Conservation (phyloP, 768 basidiomycete genomes). For the Leccinum sublutescens region DNA sequence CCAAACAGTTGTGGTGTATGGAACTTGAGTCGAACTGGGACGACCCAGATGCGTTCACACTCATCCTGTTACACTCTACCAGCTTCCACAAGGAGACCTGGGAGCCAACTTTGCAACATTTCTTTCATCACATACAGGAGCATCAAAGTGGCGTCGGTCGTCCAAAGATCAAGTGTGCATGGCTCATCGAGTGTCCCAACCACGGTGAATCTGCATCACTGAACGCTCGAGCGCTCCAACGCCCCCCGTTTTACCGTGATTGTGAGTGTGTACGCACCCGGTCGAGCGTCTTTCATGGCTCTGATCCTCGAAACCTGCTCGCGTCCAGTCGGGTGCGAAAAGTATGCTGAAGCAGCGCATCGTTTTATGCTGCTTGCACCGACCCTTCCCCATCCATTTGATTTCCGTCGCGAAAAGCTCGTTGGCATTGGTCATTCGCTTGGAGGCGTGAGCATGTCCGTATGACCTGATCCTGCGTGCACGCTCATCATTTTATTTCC, state of each 20-base stretch:
- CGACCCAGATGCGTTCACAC: constrained; percentile 48
- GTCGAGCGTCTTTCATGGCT: neutral
- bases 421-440: constrained; percentile 70
- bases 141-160: neutral
- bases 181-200: constrained; percentile 72
- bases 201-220: constrained; percentile 60
- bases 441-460: constrained; percentile 64
- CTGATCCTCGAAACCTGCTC: neutral
- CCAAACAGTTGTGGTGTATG: constrained; percentile 55
- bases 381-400: constrained; percentile 38
- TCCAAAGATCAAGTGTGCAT: constrained; percentile 40
- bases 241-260: constrained; percentile 42
- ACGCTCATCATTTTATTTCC: neutral
- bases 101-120: constrained; percentile 54
- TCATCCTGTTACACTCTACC: constrained; percentile 65
- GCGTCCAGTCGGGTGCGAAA: constrained; percentile 56
- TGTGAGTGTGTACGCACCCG: constrained; percentile 36
- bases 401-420: constrained; percentile 50
- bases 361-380: constrained; percentile 50
- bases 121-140: constrained; percentile 39
- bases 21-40: constrained; percentile 36
- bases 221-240: constrained; percentile 48
- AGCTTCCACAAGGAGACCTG: constrained; percentile 77
- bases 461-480: neutral
- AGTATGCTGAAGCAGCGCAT: constrained; percentile 58